Conservation (phyloP, 345 rosid species). For the Trapa bicornis region DNA sequence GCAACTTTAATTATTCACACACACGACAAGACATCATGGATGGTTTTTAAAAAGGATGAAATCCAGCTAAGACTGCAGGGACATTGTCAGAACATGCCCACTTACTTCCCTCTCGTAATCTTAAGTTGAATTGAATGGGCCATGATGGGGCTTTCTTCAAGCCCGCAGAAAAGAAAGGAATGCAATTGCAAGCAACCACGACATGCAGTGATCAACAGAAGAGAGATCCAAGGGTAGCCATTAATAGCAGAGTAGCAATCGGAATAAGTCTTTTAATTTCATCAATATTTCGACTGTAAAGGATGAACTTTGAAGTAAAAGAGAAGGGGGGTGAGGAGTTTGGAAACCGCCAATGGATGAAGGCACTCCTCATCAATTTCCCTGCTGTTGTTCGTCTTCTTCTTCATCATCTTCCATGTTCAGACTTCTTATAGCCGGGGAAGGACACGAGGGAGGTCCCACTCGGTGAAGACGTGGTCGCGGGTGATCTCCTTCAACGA, state of each 20-base stretch:
- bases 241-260: constrained; percentile 2
- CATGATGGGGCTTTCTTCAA: no score
- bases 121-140: no score
- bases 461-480: constrained; percentile 48
- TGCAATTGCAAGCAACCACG: no score
- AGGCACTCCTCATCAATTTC: neutral
- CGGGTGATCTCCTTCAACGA: constrained; percentile 75
- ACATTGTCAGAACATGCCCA: neutral
- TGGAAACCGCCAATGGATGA: neutral
- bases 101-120: no score
- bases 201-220: no score
- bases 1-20: constrained; percentile 1
- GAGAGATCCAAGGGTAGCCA: neutral
- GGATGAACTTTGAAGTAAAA: neutral
- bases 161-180: no score
- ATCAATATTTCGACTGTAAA: neutral
- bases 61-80: constrained; percentile 15
- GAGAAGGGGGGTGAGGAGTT: neutral
- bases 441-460: constrained; percentile 45
- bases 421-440: constrained; percentile 26
- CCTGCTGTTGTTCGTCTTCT: neutral
- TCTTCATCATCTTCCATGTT: neutral
- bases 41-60: constrained; percentile 2
- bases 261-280: neutral
- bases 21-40: neutral